A percentile compares a stretch with the other conserved stretches of the same genome.
phyloP scores from a whole-genome alignment of 345 rosid genomes.

The Citrus unshiu region DNA sequence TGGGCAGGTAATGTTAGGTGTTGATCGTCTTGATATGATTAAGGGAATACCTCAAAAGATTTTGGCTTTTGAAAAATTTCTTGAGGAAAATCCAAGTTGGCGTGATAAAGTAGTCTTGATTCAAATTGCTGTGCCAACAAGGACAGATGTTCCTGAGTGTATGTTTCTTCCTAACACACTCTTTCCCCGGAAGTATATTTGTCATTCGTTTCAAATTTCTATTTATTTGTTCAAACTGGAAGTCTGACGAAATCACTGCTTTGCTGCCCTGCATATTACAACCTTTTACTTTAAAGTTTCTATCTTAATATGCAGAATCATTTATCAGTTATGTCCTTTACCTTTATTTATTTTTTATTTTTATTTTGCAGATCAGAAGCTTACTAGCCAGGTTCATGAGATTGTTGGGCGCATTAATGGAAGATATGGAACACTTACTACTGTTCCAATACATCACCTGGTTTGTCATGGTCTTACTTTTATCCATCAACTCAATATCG shows the following conservation, averaged over 20 bases:
- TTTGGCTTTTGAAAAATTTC: conserved; percentile 60
- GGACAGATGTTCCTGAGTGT: conserved; percentile 60
- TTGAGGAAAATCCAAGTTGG: conserved; percentile 61
- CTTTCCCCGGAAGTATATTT: neutral
- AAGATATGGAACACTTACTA: conserved; percentile 54
- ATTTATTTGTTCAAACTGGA: neutral
- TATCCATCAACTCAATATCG: neutral
- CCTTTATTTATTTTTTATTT: neutral
- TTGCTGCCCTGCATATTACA: neutral
- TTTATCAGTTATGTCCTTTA: neutral
- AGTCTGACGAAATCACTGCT: neutral
- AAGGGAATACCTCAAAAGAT: conserved; percentile 66
- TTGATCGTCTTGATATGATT: conserved; percentile 67
- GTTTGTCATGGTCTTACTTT: conserved; percentile 31
- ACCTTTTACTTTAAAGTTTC: neutral
- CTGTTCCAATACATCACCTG: conserved; percentile 63
- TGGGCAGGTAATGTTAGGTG: conserved; percentile 60
- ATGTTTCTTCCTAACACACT: conserved; percentile 11
- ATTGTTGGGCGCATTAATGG: conserved; percentile 69
- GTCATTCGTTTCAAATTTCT: no score
- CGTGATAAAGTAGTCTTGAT: conserved; percentile 58
- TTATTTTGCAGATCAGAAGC: conserved; percentile 45
- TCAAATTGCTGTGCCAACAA: conserved; percentile 64
- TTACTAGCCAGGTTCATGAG: conserved; percentile 64
- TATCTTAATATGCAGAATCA: neutral